Conservation (phyloP, 2,329 filamentous ascomycete genomes). For the Hymenoscyphus fraxineus region DNA sequence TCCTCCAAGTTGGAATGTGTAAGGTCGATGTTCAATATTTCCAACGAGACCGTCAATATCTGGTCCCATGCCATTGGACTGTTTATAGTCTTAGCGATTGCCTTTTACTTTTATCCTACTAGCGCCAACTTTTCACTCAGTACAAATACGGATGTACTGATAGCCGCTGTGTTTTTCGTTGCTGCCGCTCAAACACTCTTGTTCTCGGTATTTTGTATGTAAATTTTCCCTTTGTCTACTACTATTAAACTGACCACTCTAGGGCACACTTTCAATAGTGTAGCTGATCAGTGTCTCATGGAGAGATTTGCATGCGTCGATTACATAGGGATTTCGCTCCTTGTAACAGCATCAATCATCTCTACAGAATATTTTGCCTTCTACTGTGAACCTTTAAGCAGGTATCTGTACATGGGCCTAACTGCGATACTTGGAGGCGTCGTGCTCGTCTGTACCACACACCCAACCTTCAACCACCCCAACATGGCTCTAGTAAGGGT, state of each 20-base stretch:
- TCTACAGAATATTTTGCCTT: constrained; percentile 98
- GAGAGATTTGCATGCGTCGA: constrained; percentile 97
- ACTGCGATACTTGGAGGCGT: constrained; percentile 85
- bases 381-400: constrained; percentile 88
- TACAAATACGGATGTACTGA: constrained; percentile 82
- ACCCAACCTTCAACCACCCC: constrained; percentile 85
- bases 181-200: constrained; percentile 91
- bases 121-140: constrained; percentile 82
- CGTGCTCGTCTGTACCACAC: constrained; percentile 75
- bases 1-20: constrained; percentile 89
- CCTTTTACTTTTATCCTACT: constrained; percentile 93
- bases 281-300: constrained; percentile 83
- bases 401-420: constrained; percentile 78
- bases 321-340: constrained; percentile 93
- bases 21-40: constrained; percentile 75
- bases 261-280: constrained; percentile 99
- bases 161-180: constrained; percentile 93
- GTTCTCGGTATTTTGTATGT: constrained; percentile 62
- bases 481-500: constrained; percentile 95
- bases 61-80: constrained; percentile 93
- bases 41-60: constrained; percentile 95
- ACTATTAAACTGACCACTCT: constrained; percentile 40
- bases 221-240: neutral
- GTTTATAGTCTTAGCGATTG: constrained; percentile 80
- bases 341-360: constrained; percentile 95